Evolutionary conservation across 2,329 filamentous ascomycete species (phyloP), one percentile per base, ranked within the genome.

Genomic region (Aspergillus pseudoglaucus): DNA sequence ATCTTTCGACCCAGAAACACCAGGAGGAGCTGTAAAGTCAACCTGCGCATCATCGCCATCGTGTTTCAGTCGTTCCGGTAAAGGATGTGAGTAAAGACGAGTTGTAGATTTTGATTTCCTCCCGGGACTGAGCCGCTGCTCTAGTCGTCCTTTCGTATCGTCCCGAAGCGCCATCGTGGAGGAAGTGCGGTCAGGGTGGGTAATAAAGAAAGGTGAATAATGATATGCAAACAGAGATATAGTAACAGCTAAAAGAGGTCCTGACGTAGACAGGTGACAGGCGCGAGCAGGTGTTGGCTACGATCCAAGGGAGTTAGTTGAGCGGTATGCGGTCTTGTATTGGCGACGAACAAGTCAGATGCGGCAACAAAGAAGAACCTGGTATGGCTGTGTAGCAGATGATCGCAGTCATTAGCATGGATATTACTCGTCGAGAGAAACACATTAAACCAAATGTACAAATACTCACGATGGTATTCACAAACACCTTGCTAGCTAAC

Each of bases 1-100:
- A 48, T 69, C 69, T 32, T 63, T 60, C n/a, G 67, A 66, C 12
- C 57, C 57, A 45, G 54, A 54, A 37, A 57, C 61, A 30, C 55
- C 59, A n/a, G 74, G 76, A 2, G 78, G 75, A 44, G 79, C 79
- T 12, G 79, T 80, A 51, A 79, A 78, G 62, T 84, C 82, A 35
- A 82, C 76, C 15, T 84, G 73, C 4, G 74, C 76, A 65, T 74
- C 76, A 65, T 83, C 81, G 51, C 79, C 77, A 25, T 77, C 78
- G 59, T 79, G 75, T 57, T 72, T 75, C 52, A 83, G 74, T 47
- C 75, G 75, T 47, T 82, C 78, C 23, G 81, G 81, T 15, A 83
- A 72, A 48, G 77, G 72, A 56, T 73, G 70, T 49, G 78, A 76
- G 32, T 71, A 69, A 33, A 68, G 60, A 47, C 69, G 69, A 52